A percentile compares a stretch with the other conserved stretches of the same genome.
Conservation (phyloP, 2,329 filamentous ascomycete genomes). For the Xylariaceae sp. region DNA sequence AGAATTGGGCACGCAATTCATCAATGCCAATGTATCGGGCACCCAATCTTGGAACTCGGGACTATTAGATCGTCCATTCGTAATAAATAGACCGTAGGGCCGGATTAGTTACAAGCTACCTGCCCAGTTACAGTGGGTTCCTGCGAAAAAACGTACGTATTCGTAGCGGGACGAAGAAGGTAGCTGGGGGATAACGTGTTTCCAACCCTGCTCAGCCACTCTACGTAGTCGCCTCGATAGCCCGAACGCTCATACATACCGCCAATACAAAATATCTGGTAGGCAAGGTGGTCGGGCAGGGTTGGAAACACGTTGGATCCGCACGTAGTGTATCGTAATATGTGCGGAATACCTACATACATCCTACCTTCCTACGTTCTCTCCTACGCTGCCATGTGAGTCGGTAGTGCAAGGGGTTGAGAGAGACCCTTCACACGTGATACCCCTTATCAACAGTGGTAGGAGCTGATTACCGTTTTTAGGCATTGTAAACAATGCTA, state of each 20-base stretch:
- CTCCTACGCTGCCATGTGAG: too few relatives aligned
- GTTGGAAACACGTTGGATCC: background rate
- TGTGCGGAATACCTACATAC: background rate
- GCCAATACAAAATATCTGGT: background rate
- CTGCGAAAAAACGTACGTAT: too few relatives aligned
- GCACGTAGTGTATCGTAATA: background rate
- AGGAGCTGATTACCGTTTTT: constrained; percentile 22
- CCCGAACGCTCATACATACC: background rate
- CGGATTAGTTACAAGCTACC: too few relatives aligned
- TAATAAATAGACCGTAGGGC: too few relatives aligned
- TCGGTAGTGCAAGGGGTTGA: background rate
- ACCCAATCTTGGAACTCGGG: too few relatives aligned
- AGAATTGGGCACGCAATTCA: too few relatives aligned
- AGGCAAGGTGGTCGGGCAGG: background rate
- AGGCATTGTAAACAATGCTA: constrained; percentile 26
- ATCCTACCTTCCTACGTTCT: background rate
- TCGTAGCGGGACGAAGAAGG: too few relatives aligned
- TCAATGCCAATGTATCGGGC: too few relatives aligned
- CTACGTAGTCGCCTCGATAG: background rate
- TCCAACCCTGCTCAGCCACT: background rate
- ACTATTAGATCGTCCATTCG: too few relatives aligned
- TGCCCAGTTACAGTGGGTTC: too few relatives aligned
- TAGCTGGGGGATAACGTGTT: background rate
- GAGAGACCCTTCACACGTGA: constrained; percentile 24
- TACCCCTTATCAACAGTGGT: constrained; percentile 23